Percentiles rank a stretch among this genome's conserved stretches.
phyloP scores from a whole-genome alignment of 768 basidiomycete genomes.

The Boletus subcaerulescens region DNA sequence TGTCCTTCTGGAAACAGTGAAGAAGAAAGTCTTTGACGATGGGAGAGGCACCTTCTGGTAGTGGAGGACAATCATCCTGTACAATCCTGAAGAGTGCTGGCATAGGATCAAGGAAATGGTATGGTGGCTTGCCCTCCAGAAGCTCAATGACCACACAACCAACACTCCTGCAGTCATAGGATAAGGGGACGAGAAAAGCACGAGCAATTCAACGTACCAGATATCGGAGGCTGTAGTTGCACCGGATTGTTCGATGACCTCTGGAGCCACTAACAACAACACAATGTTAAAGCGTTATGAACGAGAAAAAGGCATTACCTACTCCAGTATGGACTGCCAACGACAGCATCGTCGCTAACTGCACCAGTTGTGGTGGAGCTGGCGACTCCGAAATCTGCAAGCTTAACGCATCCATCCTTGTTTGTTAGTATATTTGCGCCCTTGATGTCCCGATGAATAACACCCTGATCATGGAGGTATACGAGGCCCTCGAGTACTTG shows the following conservation, averaged over 20 bases:
- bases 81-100: slow-evolving; percentile 98
- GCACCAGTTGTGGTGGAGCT: slow-evolving; percentile 71
- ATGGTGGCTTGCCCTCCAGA: slow-evolving; percentile 85
- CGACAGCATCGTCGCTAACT: slow-evolving; percentile 85
- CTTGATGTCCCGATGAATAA: slow-evolving; percentile 98
- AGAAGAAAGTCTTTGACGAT: slow-evolving; percentile 96
- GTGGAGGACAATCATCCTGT: slow-evolving; percentile 95
- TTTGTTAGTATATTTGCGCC: slow-evolving; percentile 98
- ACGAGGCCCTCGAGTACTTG: slow-evolving; percentile 95
- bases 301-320: slow-evolving; percentile 30
- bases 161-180: slow-evolving; percentile 54
- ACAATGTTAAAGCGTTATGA: slow-evolving; percentile 1
- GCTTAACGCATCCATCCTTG: slow-evolving; percentile 96
- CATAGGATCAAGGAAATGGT: slow-evolving; percentile 96
- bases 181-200: neutral
- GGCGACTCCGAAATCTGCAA: slow-evolving; percentile 99
- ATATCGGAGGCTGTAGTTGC: slow-evolving; percentile 97
- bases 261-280: slow-evolving; percentile 79
- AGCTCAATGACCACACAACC: slow-evolving; percentile 99
- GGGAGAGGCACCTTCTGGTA: slow-evolving; percentile 92
- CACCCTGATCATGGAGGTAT: slow-evolving; percentile 98
- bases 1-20: slow-evolving; percentile 98
- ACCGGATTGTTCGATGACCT: slow-evolving; percentile 97
- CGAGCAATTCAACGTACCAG: slow-evolving; percentile 52
- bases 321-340: slow-evolving; percentile 99